These are phyloP conservation scores for Skeletonema potamos DNA, from an alignment of 108 stramenopile genomes.

Conservation along the genomic window DNA sequence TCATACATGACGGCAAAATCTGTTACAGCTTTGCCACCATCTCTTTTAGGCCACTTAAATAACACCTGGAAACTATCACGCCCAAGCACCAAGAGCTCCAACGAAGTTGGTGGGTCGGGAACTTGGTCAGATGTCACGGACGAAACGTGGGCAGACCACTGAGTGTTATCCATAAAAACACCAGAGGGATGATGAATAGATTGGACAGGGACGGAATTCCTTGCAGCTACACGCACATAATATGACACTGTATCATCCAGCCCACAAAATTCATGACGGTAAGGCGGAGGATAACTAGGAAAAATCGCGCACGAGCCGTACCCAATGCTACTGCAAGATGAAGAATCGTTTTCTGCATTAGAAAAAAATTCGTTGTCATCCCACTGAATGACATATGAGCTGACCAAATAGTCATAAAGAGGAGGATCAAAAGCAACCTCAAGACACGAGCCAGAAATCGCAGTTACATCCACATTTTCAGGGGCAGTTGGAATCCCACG, in stretches of 20 bases:
- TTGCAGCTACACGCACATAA: constrained; percentile 68
- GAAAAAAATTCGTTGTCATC: constrained; percentile 54
- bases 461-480: constrained; percentile 24
- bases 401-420: constrained; percentile 47
- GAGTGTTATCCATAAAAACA: constrained; percentile 52
- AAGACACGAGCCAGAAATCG: constrained; percentile 29
- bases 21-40: constrained; percentile 62
- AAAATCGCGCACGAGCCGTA: constrained; percentile 57
- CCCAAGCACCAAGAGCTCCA: constrained; percentile 43
- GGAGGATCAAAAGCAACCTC: constrained; percentile 65
- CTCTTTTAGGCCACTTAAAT: constrained; percentile 54
- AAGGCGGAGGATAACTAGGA: constrained; percentile 47
- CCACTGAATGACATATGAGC: constrained; percentile 72
- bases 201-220: constrained; percentile 59
- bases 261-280: constrained; percentile 49
- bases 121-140: constrained; percentile 57
- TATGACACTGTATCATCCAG: constrained; percentile 51
- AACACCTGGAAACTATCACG: constrained; percentile 47
- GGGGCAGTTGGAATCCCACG: constrained; percentile 38
- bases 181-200: constrained; percentile 49
- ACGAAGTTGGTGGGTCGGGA: constrained; percentile 54
- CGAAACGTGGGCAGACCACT: constrained; percentile 42
- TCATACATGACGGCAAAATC: constrained; percentile 59
- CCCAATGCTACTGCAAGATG: constrained; percentile 46
- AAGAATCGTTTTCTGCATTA: constrained; percentile 25